Evolutionary conservation across 139 green algal genomes (phyloP).

Genomic region (Pseudopediastrum boryanum): DNA sequence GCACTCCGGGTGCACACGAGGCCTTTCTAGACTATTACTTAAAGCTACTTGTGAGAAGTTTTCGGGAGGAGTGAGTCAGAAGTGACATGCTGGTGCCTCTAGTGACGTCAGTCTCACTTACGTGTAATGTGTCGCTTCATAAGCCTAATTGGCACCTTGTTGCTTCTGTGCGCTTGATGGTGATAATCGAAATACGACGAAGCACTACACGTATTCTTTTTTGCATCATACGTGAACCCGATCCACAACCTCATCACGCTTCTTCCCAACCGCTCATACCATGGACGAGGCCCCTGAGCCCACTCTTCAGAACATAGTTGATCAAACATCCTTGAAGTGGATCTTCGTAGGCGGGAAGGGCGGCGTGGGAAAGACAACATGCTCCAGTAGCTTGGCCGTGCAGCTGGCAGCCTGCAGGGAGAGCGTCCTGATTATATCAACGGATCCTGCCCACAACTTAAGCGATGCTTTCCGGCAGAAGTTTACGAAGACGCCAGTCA

Average conservation of each 20-base stretch:
- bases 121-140: background rate
- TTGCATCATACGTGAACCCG: background rate
- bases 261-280: background rate
- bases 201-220: background rate
- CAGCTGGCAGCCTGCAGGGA: conserved; percentile 79
- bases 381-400: conserved; percentile 84
- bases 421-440: conserved; percentile 96
- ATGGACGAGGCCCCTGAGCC: conserved; percentile 52
- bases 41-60: too few relatives aligned
- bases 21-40: too few relatives aligned
- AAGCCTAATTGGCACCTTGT: background rate
- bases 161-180: background rate
- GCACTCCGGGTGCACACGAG: too few relatives aligned
- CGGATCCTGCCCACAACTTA: conserved; percentile 96
- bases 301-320: conserved; percentile 88
- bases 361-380: conserved; percentile 93
- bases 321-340: conserved; percentile 91
- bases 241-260: background rate
- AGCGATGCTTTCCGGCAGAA: conserved; percentile 97
- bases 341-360: conserved; percentile 97
- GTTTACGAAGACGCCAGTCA: conserved; percentile 84
- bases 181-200: background rate
- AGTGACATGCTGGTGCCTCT: too few relatives aligned
- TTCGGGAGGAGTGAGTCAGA: too few relatives aligned
- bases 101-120: too few relatives aligned